Percentiles rank a stretch among this genome's conserved stretches.
These are phyloP conservation scores for Tolypocladium guangdongense DNA, from an alignment of 2,329 filamentous ascomycete genomes.

Conservation along the genomic window DNA sequence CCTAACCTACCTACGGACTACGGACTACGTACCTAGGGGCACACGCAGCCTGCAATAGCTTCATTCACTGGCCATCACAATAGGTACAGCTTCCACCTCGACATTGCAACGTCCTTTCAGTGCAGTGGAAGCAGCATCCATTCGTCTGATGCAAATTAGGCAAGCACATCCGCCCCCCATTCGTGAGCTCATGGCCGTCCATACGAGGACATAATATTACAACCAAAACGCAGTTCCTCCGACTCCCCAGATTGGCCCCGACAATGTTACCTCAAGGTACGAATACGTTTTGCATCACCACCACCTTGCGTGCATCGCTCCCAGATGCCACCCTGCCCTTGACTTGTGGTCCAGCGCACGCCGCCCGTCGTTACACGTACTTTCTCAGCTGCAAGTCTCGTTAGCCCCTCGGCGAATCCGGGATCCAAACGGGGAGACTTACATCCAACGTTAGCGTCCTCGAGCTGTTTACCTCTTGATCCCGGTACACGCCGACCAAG, in stretches of 20 bases:
- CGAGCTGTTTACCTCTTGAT: constrained; percentile 87
- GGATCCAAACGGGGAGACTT: constrained; percentile 34
- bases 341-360: background rate
- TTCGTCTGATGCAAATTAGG: background rate
- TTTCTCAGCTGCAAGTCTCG: background rate
- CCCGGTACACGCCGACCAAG: constrained; percentile 87
- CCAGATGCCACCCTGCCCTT: background rate
- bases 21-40: too few species aligned
- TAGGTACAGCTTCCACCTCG: too few species aligned
- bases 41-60: too few species aligned
- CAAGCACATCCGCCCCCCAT: background rate
- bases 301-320: background rate
- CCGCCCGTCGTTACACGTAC: background rate
- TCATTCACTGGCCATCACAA: too few species aligned
- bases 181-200: background rate
- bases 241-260: background rate
- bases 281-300: too few species aligned
- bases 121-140: background rate
- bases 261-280: too few species aligned
- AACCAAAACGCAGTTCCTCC: background rate
- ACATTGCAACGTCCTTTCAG: too few species aligned
- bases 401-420: background rate
- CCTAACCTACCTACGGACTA: too few species aligned
- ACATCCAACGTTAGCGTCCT: constrained; percentile 91
- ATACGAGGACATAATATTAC: background rate